These are phyloP conservation scores for Leishmania amazonensis DNA, from an alignment of 208 protist species.

Conservation along the genomic window DNA sequence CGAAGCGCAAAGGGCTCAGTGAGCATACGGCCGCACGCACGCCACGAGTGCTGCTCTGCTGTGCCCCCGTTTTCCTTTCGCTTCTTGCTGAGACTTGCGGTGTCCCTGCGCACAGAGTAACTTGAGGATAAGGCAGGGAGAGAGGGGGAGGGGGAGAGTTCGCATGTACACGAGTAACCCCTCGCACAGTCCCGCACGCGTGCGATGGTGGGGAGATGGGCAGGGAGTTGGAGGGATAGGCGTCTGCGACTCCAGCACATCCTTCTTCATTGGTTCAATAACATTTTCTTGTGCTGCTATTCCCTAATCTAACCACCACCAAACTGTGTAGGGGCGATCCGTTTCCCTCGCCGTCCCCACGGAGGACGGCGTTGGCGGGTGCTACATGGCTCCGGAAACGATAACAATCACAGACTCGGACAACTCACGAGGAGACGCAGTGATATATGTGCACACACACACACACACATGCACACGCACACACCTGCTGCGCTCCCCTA, in stretches of 20 bases:
- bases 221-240: not conserved
- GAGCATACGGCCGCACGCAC: not conserved
- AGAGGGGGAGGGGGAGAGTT: not conserved
- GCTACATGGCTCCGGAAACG: not conserved
- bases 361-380: not conserved
- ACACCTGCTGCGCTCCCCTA: not conserved
- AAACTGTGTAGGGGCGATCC: not conserved
- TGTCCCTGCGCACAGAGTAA: not conserved
- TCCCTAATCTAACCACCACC: not conserved
- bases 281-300: not conserved
- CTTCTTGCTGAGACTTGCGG: not conserved
- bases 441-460: not conserved
- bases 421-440: not conserved
- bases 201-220: not conserved
- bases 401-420: not conserved
- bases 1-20: not conserved
- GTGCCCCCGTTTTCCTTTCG: not conserved
- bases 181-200: not conserved
- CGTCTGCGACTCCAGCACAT: not conserved
- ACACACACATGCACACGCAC: conserved; percentile 8
- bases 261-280: not conserved
- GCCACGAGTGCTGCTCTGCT: not conserved
- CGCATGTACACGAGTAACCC: not conserved
- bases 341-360: not conserved
- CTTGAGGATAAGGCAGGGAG: too few relatives aligned